Evolutionary conservation across 2,329 filamentous ascomycete genomes (phyloP).

Genomic region (Massarina eburnea): DNA sequence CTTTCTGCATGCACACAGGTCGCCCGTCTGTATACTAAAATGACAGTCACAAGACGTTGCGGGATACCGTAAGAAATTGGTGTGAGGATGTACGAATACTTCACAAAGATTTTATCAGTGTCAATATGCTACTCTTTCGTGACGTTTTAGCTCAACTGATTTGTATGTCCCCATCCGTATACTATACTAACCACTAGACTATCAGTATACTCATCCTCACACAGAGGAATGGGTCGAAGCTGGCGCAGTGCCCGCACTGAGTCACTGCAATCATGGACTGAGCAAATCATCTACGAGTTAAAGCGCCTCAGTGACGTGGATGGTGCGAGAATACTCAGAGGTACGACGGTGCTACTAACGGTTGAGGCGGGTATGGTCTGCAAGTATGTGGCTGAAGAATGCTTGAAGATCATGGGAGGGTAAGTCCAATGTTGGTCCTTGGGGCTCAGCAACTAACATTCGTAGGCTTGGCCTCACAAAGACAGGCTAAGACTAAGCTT

Average conservation of each 20-base stretch:
- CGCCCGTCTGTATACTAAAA: constrained; percentile 37
- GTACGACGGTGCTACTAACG: constrained; percentile 28
- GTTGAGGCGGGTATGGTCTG: constrained; percentile 28
- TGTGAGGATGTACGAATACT: constrained; percentile 26
- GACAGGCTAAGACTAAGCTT: constrained; percentile 28
- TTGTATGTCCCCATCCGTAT: neutral
- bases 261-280: constrained; percentile 29
- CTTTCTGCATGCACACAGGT: constrained; percentile 29
- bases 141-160: neutral
- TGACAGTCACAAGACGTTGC: constrained; percentile 29
- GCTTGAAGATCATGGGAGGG: constrained; percentile 29
- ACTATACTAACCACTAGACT: too few species aligned
- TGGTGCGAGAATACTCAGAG: constrained; percentile 18
- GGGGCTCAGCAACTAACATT: constrained; percentile 3
- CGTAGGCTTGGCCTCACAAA: constrained; percentile 26
- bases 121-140: neutral
- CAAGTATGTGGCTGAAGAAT: constrained; percentile 30
- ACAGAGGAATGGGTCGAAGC: constrained; percentile 30
- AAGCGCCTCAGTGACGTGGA: constrained; percentile 22
- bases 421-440: constrained; percentile 3
- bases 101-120: neutral
- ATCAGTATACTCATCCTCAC: constrained; percentile 29
- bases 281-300: constrained; percentile 31
- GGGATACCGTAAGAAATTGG: constrained; percentile 32
- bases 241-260: constrained; percentile 32